These are phyloP conservation scores for Polyrhizophydium stewartii DNA, from an alignment of 371 early-diverging fungal genomes.

Conservation along the genomic window DNA sequence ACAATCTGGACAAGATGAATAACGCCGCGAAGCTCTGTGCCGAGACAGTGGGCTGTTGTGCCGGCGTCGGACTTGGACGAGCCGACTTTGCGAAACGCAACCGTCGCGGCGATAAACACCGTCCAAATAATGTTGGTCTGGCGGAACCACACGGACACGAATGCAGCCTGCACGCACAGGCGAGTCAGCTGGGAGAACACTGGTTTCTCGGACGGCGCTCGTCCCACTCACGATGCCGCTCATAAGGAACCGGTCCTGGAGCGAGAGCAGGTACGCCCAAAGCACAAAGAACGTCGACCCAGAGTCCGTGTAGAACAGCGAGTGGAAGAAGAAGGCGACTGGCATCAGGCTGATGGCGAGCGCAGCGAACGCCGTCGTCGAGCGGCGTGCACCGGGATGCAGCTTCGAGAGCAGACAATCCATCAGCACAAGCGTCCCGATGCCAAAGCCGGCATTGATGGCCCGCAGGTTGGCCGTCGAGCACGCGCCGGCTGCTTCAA, in stretches of 20 bases:
- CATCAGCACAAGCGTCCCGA: conserved; percentile 15
- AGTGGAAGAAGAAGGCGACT: conserved; percentile 73
- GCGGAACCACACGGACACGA: conserved; percentile 66
- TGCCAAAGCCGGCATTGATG: conserved; percentile 12
- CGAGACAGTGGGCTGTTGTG: no score
- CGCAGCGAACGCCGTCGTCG: not conserved
- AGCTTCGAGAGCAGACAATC: conserved; percentile 3
- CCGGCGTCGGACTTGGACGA: not conserved
- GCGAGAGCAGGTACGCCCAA: conserved; percentile 55
- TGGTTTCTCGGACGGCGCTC: no score
- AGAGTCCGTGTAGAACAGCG: conserved; percentile 90
- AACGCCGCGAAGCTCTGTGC: no score
- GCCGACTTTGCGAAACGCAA: conserved; percentile 12
- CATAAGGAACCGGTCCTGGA: conserved; percentile 21
- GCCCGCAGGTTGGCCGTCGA: conserved; percentile 1
- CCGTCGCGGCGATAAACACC: conserved; percentile 40
- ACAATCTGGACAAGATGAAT: no score
- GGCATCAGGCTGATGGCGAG: conserved; percentile 72
- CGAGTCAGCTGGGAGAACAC: no score
- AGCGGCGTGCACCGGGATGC: not conserved
- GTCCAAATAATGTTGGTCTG: conserved; percentile 94
- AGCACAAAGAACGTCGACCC: conserved; percentile 79
- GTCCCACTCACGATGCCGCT: no score
- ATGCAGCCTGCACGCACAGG: conserved; percentile 54
- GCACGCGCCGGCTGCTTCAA: not conserved